phyloP scores from a whole-genome alignment of 2,329 filamentous ascomycete genomes.

The Lachnellula subtilissima region DNA sequence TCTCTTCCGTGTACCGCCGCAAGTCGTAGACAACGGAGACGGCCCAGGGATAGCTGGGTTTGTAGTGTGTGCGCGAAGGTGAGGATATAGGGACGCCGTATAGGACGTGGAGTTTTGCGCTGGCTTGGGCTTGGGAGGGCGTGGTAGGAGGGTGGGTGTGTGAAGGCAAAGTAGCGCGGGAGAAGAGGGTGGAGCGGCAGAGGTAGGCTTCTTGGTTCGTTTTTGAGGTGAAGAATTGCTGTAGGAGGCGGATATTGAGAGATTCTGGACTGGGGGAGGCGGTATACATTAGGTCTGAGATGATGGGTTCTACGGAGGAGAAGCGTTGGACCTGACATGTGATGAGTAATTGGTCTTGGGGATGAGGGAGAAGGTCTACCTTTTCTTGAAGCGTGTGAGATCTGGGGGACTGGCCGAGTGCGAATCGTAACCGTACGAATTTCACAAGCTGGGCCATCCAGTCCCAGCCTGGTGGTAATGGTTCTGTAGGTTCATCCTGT shows the following conservation, averaged over 20 bases:
- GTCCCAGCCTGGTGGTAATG: conserved; percentile 1
- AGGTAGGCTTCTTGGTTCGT: conserved; percentile 57
- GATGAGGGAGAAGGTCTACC: neutral
- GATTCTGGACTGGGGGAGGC: conserved; percentile 31
- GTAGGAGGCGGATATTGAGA: conserved; percentile 43
- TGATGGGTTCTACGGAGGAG: neutral
- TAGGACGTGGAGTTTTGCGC: conserved; percentile 66
- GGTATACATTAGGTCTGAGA: neutral
- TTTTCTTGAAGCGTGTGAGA: neutral
- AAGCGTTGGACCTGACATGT: neutral
- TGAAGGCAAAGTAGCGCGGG: conserved; percentile 37
- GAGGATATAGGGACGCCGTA: conserved; percentile 56
- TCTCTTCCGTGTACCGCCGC: conserved; percentile 57
- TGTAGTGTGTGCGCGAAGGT: conserved; percentile 13
- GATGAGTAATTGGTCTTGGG: neutral
- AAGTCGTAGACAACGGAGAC: conserved; percentile 70
- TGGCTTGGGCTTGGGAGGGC: conserved; percentile 48
- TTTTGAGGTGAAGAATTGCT: conserved; percentile 39
- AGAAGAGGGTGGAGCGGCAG: conserved; percentile 58
- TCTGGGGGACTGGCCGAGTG: neutral
- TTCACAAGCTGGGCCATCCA: neutral
- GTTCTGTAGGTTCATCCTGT: conserved; percentile 39
- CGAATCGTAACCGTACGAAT: neutral
- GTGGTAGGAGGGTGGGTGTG: conserved; percentile 12
- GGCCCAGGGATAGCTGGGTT: conserved; percentile 53